Percentiles rank a stretch among this genome's conserved stretches.
Conservation (phyloP, 2,329 filamentous ascomycete genomes). For the Trichoderma guizhouense region DNA sequence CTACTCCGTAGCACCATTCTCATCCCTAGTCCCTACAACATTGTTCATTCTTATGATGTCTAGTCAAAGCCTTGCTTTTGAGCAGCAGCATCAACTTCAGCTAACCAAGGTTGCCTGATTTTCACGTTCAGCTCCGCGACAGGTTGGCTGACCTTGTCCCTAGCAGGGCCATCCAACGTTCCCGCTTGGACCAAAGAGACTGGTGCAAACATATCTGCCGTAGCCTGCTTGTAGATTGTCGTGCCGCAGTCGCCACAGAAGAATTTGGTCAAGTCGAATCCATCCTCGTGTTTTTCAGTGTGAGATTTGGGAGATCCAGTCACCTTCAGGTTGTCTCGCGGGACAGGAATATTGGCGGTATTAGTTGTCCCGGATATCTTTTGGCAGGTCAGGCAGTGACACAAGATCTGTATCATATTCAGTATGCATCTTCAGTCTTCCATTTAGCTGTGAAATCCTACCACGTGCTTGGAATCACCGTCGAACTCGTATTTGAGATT, state of each 20-base stretch:
- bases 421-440: background rate
- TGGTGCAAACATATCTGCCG: background rate
- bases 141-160: background rate
- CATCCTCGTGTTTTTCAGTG: conserved; percentile 11
- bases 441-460: background rate
- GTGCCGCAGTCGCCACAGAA: conserved; percentile 5
- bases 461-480: background rate
- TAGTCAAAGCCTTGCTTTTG: conserved; percentile 12
- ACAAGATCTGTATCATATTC: background rate
- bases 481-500: conserved; percentile 10
- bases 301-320: conserved; percentile 6
- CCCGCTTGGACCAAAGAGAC: conserved; percentile 8
- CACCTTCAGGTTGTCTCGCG: background rate
- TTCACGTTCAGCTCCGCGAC: conserved; percentile 6
- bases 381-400: conserved; percentile 12
- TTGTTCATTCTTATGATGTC: background rate
- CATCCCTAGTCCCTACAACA: no score
- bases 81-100: background rate
- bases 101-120: background rate
- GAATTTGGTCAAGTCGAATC: conserved; percentile 1
- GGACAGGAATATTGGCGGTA: conserved; percentile 1
- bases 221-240: conserved; percentile 4
- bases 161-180: background rate
- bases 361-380: background rate
- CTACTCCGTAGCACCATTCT: no score